These are phyloP conservation scores for Ilyonectria robusta DNA, from an alignment of 2,329 filamentous ascomycete genomes.

Conservation along the genomic window DNA sequence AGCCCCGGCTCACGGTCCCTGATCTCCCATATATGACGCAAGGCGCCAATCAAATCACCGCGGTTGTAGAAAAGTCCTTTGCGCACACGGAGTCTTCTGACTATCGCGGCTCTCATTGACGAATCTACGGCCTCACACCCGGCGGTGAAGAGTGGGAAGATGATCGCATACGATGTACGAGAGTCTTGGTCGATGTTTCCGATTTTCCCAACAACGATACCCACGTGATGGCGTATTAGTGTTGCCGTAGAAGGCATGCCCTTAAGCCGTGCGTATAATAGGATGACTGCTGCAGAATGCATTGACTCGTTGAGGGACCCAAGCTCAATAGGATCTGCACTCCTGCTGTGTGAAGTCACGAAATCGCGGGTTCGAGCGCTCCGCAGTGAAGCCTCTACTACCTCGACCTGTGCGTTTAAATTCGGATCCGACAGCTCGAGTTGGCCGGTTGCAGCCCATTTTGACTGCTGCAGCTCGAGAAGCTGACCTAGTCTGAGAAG, in stretches of 20 bases:
- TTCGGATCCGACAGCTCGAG: neutral
- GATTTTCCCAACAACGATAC: constrained; percentile 23
- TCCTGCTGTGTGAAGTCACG: constrained; percentile 8
- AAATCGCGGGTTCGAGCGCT: constrained; percentile 30
- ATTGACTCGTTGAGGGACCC: constrained; percentile 34
- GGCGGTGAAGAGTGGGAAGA: constrained; percentile 35
- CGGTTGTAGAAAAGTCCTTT: constrained; percentile 27
- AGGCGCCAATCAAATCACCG: constrained; percentile 31
- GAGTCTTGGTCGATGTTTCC: constrained; percentile 27
- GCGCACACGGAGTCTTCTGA: constrained; percentile 18
- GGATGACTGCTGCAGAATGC: constrained; percentile 30
- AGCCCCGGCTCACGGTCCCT: constrained; percentile 32
- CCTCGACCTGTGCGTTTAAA: constrained; percentile 16
- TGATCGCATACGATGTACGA: constrained; percentile 28
- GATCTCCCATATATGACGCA: constrained; percentile 35
- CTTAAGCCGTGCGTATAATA: constrained; percentile 30
- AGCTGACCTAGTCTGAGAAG: constrained; percentile 31
- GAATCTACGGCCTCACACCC: constrained; percentile 36
- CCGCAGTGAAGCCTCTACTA: constrained; percentile 30
- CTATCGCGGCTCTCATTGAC: constrained; percentile 24
- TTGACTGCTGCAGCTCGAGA: constrained; percentile 29
- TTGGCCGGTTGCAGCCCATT: neutral
- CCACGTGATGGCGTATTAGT: constrained; percentile 30
- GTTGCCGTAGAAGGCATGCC: constrained; percentile 31
- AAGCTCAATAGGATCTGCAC: constrained; percentile 26